Base-by-base conservation (phyloP, 2,329 filamentous ascomycete genomes). In the Ophiosphaerella korrae region DNA sequence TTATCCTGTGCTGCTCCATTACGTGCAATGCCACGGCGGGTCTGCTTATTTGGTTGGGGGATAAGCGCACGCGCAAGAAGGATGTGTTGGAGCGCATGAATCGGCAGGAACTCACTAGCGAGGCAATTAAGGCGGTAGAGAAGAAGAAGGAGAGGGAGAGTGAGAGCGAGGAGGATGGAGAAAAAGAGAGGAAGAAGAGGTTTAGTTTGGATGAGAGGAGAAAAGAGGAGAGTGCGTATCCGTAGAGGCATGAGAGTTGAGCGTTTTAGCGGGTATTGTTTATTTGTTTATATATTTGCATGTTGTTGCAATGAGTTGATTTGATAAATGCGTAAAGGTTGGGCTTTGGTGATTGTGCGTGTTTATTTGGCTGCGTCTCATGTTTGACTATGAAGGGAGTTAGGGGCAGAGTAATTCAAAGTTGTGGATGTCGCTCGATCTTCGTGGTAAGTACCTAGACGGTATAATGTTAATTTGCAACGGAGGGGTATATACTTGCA, bases 1-100 rank as follows among this genome's bases (percentile, higher is more conserved):
- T 89, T 5, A 92, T 95, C 48, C 88, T 95, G 2, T 88, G 86
- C 65, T 88, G 85, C 64, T 90, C 87, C 21, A 90, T 95, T 61
- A 83, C 85, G 0, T 88, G 85, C 67, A 95, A 95, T 68, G 87
- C 91, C 57, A 83, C 83, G 0, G 90, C 88, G 0, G 90, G 90
- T 3, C 74, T 95, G 1, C 69, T 93, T 23, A 95, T 95, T 68
- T 85, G 80, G 58, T 79, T 91, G 13, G 90, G 90, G 1, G 90
- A 93, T 66, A 82, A 86, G 16, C 84, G 82, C 56, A 92, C 90
- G 2, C 80, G 90, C 43, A 95, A 95, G 80, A 93, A 92, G 82
- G 90, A 95, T 36, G 89, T 95, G 0, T 79, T 92, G 18, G 87
- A 92, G 66, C 82, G 87, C 38, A 84, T 94, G 74, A 84, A 89